A percentile compares a stretch with the other conserved stretches of the same genome.
Conservation (phyloP, 768 basidiomycete genomes). For the Serpula lacrymans region DNA sequence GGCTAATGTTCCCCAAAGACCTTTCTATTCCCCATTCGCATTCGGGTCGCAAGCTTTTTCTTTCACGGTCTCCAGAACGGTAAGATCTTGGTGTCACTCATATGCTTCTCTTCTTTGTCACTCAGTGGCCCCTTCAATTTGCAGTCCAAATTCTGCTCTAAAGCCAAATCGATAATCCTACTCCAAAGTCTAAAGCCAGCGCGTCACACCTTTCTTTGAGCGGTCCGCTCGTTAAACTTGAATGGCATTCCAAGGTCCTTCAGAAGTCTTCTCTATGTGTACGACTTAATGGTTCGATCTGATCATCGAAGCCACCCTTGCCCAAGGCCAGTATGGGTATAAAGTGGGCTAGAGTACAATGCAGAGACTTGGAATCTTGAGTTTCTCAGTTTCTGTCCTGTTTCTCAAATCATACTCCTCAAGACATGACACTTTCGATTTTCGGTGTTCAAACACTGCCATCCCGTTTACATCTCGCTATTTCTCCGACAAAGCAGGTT, state of each 20-base stretch:
- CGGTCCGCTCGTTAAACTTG: conserved; percentile 14
- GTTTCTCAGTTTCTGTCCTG: no score
- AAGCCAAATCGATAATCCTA: conserved; percentile 17
- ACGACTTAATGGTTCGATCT: conserved; percentile 1
- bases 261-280: conserved; percentile 5
- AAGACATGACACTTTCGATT: no score
- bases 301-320: conserved; percentile 19
- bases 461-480: no score
- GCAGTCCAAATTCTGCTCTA: conserved; percentile 18
- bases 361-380: conserved; percentile 5
- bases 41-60: conserved; percentile 10
- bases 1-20: conserved; percentile 13
- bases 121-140: no score
- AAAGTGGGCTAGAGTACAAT: conserved; percentile 16
- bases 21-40: conserved; percentile 3
- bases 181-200: conserved; percentile 18
- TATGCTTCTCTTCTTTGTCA: conserved; percentile 25
- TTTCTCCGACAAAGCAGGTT: no score
- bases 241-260: conserved; percentile 14
- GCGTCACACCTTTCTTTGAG: conserved; percentile 13
- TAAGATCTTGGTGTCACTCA: conserved; percentile 6
- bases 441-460: no score
- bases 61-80: conserved; percentile 9
- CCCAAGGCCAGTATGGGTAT: conserved; percentile 17
- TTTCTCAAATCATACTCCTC: no score